Evolutionary conservation across 2,329 filamentous ascomycete genomes (phyloP), one percentile per base, ranked within the genome.

Genomic region (Colletotrichum truncatum): DNA sequence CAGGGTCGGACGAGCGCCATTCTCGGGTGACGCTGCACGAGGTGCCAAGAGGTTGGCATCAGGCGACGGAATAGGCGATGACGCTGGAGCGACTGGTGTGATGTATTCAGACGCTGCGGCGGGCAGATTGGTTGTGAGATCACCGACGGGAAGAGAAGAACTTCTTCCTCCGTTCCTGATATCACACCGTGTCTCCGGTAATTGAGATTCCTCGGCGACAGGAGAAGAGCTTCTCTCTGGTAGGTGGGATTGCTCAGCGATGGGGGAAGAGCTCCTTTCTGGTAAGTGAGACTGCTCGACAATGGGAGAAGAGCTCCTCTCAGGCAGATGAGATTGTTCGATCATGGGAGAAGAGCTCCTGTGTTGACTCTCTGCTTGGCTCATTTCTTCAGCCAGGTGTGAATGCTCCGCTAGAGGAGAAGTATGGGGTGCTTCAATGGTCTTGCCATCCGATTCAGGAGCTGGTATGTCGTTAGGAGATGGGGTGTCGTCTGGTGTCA

Each of bases 401-500:
- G 53, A 46, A 8, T 16, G 25, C 39, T 34, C 53, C 11, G 34
- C 62, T 9, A 32, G 11, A 2, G 63, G 63, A 16, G 63, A 66
- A 10, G 57, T 66, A 7, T 39, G 23, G 11, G 14, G 30, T 12
- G 57, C 63, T 25, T 66, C 63, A 8, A 66, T 63, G 3, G 63
- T 63, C 45, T 66, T 66, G 63, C 25, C 49, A 21, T 66, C 63
- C 21, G 63, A 66, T 21, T 66, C 57, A 45, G 63, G 63, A 6
- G 43, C 41, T 14, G 57, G 48, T 10, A 62, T 16, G 18, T 60
- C 64, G 26, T 57, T 45, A 21, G 81, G 79, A 2, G 81, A 80
- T 14, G 81, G 81, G 56, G 81, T 86, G 68, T 86, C 80, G 67
- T 87, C 85, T 56, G 85, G 85, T 39, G 84, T 86, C 65, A 84